phyloP scores from a whole-genome alignment of 805 yeast genomes.

The Yarrowia bubula region DNA sequence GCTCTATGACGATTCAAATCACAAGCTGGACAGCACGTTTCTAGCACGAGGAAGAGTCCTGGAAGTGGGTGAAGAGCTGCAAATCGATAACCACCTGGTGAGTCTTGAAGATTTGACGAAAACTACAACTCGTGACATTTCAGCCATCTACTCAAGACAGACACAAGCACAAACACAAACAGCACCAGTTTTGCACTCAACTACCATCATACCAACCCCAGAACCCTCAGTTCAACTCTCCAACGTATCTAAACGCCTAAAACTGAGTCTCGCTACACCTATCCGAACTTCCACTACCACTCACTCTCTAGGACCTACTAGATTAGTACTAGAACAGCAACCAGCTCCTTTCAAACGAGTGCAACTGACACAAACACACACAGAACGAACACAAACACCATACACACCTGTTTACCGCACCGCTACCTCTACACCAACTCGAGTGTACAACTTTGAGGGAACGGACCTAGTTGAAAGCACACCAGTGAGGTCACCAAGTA shows the following conservation, averaged over 20 bases:
- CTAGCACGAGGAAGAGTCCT: conserved; percentile 30
- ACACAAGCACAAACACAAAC: not conserved
- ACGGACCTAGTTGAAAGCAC: not conserved
- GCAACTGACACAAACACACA: not conserved
- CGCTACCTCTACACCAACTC: not conserved
- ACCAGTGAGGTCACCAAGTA: not conserved
- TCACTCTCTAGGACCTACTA: not conserved
- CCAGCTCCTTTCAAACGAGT: not conserved
- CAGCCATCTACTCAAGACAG: conserved; percentile 8
- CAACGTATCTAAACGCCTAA: not conserved
- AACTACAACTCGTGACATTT: conserved; percentile 29
- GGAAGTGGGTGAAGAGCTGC: conserved; percentile 32
- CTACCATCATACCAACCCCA: not conserved
- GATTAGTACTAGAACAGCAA: not conserved
- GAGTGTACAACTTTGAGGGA: not conserved
- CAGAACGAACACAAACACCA: too few relatives aligned
- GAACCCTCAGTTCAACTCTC: not conserved
- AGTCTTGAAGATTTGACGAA: conserved; percentile 32
- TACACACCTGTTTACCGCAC: too few relatives aligned
- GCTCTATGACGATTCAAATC: conserved; percentile 37
- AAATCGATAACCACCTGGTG: conserved; percentile 36
- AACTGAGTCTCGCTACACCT: not conserved
- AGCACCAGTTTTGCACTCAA: not conserved
- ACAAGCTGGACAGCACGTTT: conserved; percentile 31
- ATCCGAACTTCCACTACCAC: not conserved